Base-by-base conservation (phyloP, 2,329 filamentous ascomycete species). In the Thelonectria olida region DNA sequence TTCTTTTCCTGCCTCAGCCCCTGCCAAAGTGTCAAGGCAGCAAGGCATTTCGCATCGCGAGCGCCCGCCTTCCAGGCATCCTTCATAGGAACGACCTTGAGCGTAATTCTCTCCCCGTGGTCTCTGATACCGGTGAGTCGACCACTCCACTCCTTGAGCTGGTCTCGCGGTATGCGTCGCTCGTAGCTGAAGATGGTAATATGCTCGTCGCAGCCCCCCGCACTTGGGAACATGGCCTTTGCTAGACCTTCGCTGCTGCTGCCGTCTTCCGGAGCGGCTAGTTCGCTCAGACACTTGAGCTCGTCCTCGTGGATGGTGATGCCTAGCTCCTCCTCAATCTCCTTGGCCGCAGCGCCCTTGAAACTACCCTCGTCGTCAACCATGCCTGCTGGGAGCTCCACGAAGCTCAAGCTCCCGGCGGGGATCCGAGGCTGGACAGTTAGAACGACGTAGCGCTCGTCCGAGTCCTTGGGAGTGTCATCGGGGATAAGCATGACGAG, bases 321-420 rank as follows among this genome's bases (percentile, higher is more conserved):
- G 13, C 84, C 85, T 2, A 88, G 76, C 73, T 89, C 87, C 75
- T 89, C 87, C 61, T 84, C 63, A 9, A 90, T 86, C 76, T 90
- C 87, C 67, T 79, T 81, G 3, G 87, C 87, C 2, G 87, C 87
- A 0, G 80, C 79, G 22, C 87, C 87, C 12, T 80, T 79, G 68
- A 89, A 89, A 25, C 78, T 82, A 1, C 82, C 84, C 13, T 76
- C 72, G 54, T 81, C 80, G 66, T 87, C 83, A 3, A 88, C 80
- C 85, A 88, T 84, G 7, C 85, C 83, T 0, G 87, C 87, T 0
- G 87, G 87, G 12, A 89, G 67, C 71, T 89, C 84, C 3, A 84
- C 77, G 64, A 88, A 82, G 36, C 81, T 75, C 25, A 89, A 71
- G n/a, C 83, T 84, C 2, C 83, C 85, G 1, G 79, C 84, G 0